A percentile compares a stretch with the other conserved stretches of the same genome.
Conservation (phyloP, 345 rosid species). For the Eutrema yunnanense region DNA sequence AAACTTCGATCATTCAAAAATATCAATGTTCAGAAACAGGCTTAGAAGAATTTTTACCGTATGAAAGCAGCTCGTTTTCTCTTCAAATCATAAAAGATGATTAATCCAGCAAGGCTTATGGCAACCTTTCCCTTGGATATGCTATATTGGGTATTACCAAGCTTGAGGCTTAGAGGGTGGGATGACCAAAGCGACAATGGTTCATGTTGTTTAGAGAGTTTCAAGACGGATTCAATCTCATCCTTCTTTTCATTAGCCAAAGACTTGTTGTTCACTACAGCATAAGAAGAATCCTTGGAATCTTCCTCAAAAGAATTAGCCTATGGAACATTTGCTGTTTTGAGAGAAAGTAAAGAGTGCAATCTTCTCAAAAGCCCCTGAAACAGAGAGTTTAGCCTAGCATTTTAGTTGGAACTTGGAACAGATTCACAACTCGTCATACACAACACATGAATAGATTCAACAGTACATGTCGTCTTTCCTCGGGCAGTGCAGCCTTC, state of each 20-base stretch:
- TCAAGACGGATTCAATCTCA: conserved; percentile 20
- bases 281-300: conserved; percentile 5
- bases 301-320: conserved; percentile 26
- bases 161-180: conserved; percentile 45
- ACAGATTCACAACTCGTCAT: neutral
- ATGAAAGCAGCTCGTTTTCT: conserved; percentile 48
- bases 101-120: conserved; percentile 49
- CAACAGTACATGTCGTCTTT: conserved; percentile 56
- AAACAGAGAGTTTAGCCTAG: neutral
- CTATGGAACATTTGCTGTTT: conserved; percentile 31
- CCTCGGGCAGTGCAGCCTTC: conserved; percentile 72
- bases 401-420: neutral
- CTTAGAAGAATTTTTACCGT: conserved; percentile 38
- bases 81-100: conserved; percentile 40
- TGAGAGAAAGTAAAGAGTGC: conserved; percentile 46
- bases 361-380: conserved; percentile 76
- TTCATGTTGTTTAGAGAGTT: conserved; percentile 30
- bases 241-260: conserved; percentile 4
- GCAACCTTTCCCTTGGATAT: conserved; percentile 50
- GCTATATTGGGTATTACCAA: conserved; percentile 40
- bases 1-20: neutral
- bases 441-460: neutral
- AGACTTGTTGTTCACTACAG: conserved; percentile 28
- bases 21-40: neutral
- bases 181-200: conserved; percentile 49